Evolutionary conservation across 2,329 filamentous ascomycete genomes (phyloP), one percentile per base, ranked within the genome.

Genomic region (Calonectria ilicicola): DNA sequence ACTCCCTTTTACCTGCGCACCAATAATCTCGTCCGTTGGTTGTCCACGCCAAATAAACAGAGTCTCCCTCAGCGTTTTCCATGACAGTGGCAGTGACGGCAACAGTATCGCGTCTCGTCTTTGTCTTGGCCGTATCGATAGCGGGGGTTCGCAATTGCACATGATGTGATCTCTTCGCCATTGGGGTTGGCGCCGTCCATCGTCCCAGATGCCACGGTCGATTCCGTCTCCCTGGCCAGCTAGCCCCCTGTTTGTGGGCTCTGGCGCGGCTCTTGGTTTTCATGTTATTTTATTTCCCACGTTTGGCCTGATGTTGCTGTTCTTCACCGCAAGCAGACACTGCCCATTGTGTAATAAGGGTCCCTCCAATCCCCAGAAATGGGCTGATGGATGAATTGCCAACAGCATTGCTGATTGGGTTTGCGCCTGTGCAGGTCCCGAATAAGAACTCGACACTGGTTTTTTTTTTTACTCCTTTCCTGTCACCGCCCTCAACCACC

Each of bases 361-460:
- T 32, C 32, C 29, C 26, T 53, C 65, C 17, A 65, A 38, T 63
- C 62, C 23, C 29, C 4, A 47, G 46, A 53, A 73, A 79, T 79
- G 78, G 78, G 70, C 77, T 71, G 78, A 79, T 79, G 58, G 73
- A 79, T 79, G 66, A 66, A 26, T 67, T 75, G 51, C 68, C 69
- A 71, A 60, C 65, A 58, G 21, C 67, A 38, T 53, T 73, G 60
- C 49, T 73, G 69, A 74, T 78, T 78, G 69, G 51, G 72, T 29
- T 69, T 27, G 49, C 40, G 53, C 12, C 40, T 46, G 32, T 58
- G 44, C 23, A 49, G 67, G 67, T 73, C 73, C 77, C 78, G 78
- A 80, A 80, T 80, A 80, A 80, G 78, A 80, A 73, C 58, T 53
- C 75, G 77, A 76, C 58, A 42, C 23, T 17, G 47, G 10, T 23